phyloP scores from a whole-genome alignment of 495 filamentous ascomycete species.

The Neurospora hispaniola region DNA sequence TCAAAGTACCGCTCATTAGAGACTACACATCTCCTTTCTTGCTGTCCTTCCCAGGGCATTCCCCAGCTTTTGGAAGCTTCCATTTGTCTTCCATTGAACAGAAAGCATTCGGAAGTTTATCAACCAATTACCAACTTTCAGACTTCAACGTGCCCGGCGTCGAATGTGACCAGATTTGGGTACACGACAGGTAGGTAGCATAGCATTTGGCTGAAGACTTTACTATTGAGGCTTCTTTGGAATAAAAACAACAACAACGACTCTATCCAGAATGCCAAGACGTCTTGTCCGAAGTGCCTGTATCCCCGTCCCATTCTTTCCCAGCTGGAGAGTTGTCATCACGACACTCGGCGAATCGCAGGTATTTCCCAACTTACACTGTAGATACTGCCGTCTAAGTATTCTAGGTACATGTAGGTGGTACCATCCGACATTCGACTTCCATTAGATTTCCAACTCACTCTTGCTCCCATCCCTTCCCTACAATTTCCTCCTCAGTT shows the following conservation, averaged over 20 bases:
- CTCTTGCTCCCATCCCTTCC: neutral
- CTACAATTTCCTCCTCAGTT: neutral
- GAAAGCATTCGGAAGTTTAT: neutral
- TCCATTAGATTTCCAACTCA: neutral
- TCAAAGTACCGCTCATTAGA: neutral
- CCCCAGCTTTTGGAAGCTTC: neutral
- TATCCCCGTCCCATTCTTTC: neutral
- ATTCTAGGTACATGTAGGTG: neutral
- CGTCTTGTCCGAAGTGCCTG: neutral
- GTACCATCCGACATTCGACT: neutral
- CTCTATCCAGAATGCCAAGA: neutral
- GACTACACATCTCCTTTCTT: neutral
- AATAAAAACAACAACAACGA: neutral
- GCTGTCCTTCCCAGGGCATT: neutral
- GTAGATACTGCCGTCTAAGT: neutral
- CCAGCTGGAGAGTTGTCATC: neutral
- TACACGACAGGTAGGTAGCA: neutral
- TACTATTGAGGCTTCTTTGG: neutral
- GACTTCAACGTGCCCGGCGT: neutral
- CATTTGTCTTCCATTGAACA: neutral
- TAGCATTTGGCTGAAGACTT: neutral
- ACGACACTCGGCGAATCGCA: neutral
- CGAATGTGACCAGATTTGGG: neutral
- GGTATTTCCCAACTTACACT: neutral
- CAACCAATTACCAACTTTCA: neutral